phyloP scores from a whole-genome alignment of 2,329 filamentous ascomycete species.

The Botrytis tulipae region DNA sequence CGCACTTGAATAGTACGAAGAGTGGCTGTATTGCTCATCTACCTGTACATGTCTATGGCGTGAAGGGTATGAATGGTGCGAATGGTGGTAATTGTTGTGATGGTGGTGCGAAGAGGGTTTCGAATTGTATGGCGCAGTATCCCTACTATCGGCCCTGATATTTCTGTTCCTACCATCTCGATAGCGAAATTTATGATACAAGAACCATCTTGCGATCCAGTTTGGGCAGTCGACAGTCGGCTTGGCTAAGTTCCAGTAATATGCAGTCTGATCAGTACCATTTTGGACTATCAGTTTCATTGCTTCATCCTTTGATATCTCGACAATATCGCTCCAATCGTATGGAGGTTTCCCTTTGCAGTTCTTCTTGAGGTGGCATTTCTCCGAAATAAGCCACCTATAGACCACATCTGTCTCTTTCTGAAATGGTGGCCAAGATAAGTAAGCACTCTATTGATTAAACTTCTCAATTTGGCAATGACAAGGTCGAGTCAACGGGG shows the following conservation, averaged over 20 bases:
- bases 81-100: neutral
- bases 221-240: constrained; percentile 32
- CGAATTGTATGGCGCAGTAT: neutral
- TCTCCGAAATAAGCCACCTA: constrained; percentile 35
- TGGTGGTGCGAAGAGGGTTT: neutral
- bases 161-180: constrained; percentile 38
- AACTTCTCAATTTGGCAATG: neutral
- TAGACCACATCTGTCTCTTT: constrained; percentile 38
- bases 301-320: constrained; percentile 38
- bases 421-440: constrained; percentile 26
- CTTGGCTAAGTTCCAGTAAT: constrained; percentile 35
- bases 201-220: constrained; percentile 39
- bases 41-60: neutral
- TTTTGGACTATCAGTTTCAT: constrained; percentile 32
- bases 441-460: constrained; percentile 29
- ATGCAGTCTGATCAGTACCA: constrained; percentile 30
- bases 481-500: neutral
- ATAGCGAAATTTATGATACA: constrained; percentile 40
- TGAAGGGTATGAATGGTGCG: neutral
- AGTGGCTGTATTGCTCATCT: constrained; percentile 11
- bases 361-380: constrained; percentile 36
- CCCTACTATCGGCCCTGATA: constrained; percentile 1
- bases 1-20: neutral
- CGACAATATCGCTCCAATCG: constrained; percentile 39
- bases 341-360: constrained; percentile 37